Conservation (phyloP, 108 stramenopile genomes). For the Skeletonema potamos region DNA sequence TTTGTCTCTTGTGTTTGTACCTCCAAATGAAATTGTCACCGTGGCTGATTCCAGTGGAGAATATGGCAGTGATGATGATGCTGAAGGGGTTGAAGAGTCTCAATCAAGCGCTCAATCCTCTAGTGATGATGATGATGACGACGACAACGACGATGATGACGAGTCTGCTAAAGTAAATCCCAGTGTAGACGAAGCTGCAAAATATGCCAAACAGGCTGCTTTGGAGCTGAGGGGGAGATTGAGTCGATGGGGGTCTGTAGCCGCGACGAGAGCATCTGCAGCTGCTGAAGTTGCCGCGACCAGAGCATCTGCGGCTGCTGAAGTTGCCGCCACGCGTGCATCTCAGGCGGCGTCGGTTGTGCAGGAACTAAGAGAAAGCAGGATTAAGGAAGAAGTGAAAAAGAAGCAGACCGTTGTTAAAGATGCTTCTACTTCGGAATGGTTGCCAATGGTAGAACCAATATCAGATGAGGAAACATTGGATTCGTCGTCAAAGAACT, state of each 20-base stretch:
- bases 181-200: slow-evolving; percentile 32
- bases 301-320: no score
- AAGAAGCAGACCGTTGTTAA: background rate
- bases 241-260: slow-evolving; percentile 40
- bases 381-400: slow-evolving; percentile 22
- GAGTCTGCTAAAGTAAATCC: background rate
- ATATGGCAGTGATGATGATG: background rate
- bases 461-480: background rate
- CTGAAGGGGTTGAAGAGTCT: background rate
- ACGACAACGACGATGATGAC: background rate
- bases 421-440: slow-evolving; percentile 1
- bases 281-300: background rate
- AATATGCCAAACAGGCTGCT: slow-evolving; percentile 35
- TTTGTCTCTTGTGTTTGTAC: background rate
- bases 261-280: slow-evolving; percentile 7
- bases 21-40: background rate
- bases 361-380: slow-evolving; percentile 41
- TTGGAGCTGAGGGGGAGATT: slow-evolving; percentile 34
- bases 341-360: slow-evolving; percentile 32
- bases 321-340: background rate
- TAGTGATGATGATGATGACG: background rate
- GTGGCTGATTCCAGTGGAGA: background rate
- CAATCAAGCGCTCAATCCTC: background rate
- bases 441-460: background rate
- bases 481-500: background rate